phyloP scores from a whole-genome alignment of 2,329 filamentous ascomycete species.

The Elsinoe australis region DNA sequence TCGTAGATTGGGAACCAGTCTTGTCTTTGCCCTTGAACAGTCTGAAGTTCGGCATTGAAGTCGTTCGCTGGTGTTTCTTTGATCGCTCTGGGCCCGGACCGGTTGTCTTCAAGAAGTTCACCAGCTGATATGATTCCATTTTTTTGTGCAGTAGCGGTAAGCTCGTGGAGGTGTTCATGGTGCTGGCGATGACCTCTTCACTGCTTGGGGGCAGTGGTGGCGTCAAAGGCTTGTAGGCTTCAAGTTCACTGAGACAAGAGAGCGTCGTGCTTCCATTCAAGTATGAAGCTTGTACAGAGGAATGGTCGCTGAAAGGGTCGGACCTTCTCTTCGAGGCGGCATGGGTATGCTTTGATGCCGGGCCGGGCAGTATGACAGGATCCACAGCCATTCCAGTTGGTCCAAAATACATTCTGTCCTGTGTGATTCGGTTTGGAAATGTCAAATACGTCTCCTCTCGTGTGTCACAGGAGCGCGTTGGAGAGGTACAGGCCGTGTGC shows the following conservation, averaged over 20 bases:
- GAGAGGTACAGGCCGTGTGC: background rate
- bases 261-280: background rate
- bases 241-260: background rate
- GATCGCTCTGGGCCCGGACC: slow-evolving; percentile 26
- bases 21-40: slow-evolving; percentile 25
- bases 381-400: slow-evolving; percentile 19
- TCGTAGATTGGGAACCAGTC: slow-evolving; percentile 18
- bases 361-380: slow-evolving; percentile 18
- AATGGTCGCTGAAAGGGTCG: slow-evolving; percentile 13
- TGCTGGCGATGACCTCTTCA: slow-evolving; percentile 16
- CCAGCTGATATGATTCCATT: slow-evolving; percentile 31
- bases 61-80: slow-evolving; percentile 21
- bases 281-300: slow-evolving; percentile 7
- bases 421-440: background rate
- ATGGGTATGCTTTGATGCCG: slow-evolving; percentile 2
- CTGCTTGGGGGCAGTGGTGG: background rate
- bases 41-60: slow-evolving; percentile 27
- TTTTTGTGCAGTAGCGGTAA: slow-evolving; percentile 25
- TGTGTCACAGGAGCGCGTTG: too few species aligned
- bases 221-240: background rate
- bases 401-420: slow-evolving; percentile 16
- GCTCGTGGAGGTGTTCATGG: slow-evolving; percentile 29
- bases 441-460: too few species aligned
- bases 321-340: slow-evolving; percentile 2
- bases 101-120: slow-evolving; percentile 34